These are phyloP conservation scores for Ceratobasidium sp. DNA, from an alignment of 1,284 basidiomycete genomes.

Conservation along the genomic window DNA sequence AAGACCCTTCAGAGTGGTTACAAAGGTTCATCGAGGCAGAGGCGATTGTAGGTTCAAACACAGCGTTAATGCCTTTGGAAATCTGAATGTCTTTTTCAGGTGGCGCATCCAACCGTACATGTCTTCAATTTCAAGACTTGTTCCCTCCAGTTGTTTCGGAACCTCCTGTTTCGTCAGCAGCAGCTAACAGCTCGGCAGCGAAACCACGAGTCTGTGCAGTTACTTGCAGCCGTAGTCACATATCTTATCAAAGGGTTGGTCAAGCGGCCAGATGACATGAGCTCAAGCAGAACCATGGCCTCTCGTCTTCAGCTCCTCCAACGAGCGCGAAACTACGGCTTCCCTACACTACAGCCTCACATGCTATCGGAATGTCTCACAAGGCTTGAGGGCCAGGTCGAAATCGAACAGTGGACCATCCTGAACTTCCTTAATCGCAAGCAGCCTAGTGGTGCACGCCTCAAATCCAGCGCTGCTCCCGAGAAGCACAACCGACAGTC, in stretches of 20 bases:
- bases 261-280: slow-evolving; percentile 1
- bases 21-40: background rate
- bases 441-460: background rate
- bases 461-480: background rate
- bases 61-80: too few species aligned
- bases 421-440: background rate
- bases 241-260: slow-evolving; percentile 10
- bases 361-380: background rate
- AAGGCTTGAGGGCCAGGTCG: background rate
- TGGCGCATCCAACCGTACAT: too few species aligned
- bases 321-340: background rate
- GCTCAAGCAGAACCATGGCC: background rate
- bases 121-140: too few species aligned
- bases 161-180: too few species aligned
- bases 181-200: too few species aligned
- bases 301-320: background rate
- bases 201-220: background rate
- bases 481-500: background rate
- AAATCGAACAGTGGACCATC: background rate
- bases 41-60: background rate
- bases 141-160: too few species aligned
- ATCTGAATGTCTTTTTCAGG: too few species aligned
- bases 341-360: background rate
- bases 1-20: background rate
- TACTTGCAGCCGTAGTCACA: background rate